These are phyloP conservation scores for Filosporella fistucella DNA, from an alignment of 495 filamentous ascomycete genomes.

Conservation along the genomic window DNA sequence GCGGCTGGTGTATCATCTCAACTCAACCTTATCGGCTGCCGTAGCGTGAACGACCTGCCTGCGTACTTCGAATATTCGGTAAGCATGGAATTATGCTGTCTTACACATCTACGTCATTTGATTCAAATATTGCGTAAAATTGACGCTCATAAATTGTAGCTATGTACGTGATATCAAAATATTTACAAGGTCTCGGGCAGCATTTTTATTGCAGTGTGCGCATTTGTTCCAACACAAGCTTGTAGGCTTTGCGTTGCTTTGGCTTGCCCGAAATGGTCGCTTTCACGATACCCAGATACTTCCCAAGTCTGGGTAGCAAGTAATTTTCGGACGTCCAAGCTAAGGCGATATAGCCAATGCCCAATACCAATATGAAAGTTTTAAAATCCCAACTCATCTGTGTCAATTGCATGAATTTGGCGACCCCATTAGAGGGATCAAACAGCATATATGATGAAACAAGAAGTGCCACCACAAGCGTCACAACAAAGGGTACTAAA, in stretches of 20 bases:
- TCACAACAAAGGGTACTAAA: slow-evolving; percentile 75
- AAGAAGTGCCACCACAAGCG: slow-evolving; percentile 60
- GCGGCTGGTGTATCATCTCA: slow-evolving; percentile 13
- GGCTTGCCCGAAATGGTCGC: slow-evolving; percentile 46
- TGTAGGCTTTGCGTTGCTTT: slow-evolving; percentile 86
- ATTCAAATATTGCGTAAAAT: neutral
- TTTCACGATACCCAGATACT: slow-evolving; percentile 56
- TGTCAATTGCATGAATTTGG: slow-evolving; percentile 80
- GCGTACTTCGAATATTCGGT: no score
- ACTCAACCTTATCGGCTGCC: neutral
- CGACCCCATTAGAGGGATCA: slow-evolving; percentile 62
- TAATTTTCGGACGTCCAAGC: slow-evolving; percentile 68
- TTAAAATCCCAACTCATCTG: slow-evolving; percentile 66
- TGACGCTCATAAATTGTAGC: neutral
- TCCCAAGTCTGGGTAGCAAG: slow-evolving; percentile 67
- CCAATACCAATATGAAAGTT: slow-evolving; percentile 62
- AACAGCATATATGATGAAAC: slow-evolving; percentile 75
- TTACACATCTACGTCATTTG: neutral
- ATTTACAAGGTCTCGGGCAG: neutral
- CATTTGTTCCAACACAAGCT: slow-evolving; percentile 74
- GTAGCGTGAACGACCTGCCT: neutral
- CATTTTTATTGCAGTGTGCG: slow-evolving; percentile 30
- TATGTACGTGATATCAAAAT: neutral
- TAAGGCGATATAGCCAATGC: slow-evolving; percentile 56
- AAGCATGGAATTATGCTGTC: neutral